phyloP scores from a whole-genome alignment of 2,329 filamentous ascomycete species.

The Westerdykella ornata region DNA sequence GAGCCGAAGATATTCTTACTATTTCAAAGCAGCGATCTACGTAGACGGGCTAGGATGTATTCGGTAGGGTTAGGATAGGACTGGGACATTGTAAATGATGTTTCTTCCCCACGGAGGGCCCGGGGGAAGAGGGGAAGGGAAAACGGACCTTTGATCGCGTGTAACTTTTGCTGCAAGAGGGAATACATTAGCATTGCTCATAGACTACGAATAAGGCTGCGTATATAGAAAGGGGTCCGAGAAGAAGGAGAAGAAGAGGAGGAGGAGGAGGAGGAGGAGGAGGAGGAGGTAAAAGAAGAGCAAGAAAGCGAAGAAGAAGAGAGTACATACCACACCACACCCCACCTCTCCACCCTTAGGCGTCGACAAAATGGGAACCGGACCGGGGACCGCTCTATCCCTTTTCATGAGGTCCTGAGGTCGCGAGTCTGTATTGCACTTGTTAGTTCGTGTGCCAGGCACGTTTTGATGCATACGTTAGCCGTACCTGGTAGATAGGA shows the following conservation, averaged over 20 bases:
- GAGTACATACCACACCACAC: conserved; percentile 11
- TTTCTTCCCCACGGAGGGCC: too few species aligned
- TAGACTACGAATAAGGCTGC: too few species aligned
- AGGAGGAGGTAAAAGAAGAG: too few species aligned
- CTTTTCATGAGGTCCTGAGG: conserved; percentile 23
- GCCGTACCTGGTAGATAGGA: conserved; percentile 11
- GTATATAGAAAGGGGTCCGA: too few species aligned
- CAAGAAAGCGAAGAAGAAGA: background rate
- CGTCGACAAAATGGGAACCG: conserved; percentile 24
- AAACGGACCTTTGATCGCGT: too few species aligned
- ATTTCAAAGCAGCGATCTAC: conserved; percentile 28
- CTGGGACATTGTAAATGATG: conserved; percentile 9
- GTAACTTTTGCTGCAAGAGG: too few species aligned
- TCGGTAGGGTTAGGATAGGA: conserved; percentile 28
- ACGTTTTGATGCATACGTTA: conserved; percentile 22
- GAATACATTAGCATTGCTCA: background rate
- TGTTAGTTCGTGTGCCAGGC: conserved; percentile 22
- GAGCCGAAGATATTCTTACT: too few species aligned
- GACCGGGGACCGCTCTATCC: conserved; percentile 28
- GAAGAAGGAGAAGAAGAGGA: too few species aligned
- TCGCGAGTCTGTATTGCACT: conserved; percentile 28
- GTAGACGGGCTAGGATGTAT: conserved; percentile 21
- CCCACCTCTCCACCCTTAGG: conserved; percentile 21
- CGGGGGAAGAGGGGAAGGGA: background rate
- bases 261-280: too few species aligned